Percentiles rank a stretch among this genome's conserved stretches.
Evolutionary conservation across 164 flowering plant genomes (phyloP).

Genomic region (Akebia trifoliata): DNA sequence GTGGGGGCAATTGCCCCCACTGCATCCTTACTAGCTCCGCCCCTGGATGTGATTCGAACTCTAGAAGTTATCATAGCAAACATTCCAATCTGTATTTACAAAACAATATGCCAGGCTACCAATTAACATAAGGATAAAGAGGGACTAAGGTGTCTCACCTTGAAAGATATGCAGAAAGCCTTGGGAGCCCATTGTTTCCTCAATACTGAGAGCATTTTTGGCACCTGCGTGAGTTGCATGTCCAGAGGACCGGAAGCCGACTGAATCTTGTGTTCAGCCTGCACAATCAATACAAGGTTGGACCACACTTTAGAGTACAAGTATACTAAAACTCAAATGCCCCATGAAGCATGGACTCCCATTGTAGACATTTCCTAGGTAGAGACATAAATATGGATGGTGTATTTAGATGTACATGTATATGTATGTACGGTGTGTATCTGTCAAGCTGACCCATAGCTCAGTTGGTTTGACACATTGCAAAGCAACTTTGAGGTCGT

Average conservation of each 20-base stretch:
- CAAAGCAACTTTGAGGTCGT: too few relatives aligned
- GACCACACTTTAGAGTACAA: too few relatives aligned
- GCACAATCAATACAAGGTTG: slow-evolving; percentile 5
- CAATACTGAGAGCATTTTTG: slow-evolving; percentile 78
- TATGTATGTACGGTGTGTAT: too few relatives aligned
- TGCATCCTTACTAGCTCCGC: too few relatives aligned
- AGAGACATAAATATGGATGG: too few relatives aligned
- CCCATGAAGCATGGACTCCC: too few relatives aligned
- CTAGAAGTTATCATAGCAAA: neutral
- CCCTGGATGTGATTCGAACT: neutral
- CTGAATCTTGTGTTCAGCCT: slow-evolving; percentile 92
- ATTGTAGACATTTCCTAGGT: too few relatives aligned
- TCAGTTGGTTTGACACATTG: too few relatives aligned
- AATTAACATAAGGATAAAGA: neutral
- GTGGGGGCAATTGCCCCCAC: neutral
- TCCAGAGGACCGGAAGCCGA: slow-evolving; percentile 88
- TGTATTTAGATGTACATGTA: too few relatives aligned
- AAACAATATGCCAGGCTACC: neutral
- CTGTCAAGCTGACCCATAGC: too few relatives aligned
- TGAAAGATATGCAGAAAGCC: slow-evolving; percentile 84
- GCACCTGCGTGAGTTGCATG: slow-evolving; percentile 80
- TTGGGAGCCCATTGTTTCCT: slow-evolving; percentile 75
- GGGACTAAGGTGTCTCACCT: slow-evolving; percentile 43
- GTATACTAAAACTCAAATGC: too few relatives aligned
- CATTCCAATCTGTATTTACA: neutral